phyloP scores from a whole-genome alignment of 2,329 filamentous ascomycete genomes.

The Hypoxylon sp. region DNA sequence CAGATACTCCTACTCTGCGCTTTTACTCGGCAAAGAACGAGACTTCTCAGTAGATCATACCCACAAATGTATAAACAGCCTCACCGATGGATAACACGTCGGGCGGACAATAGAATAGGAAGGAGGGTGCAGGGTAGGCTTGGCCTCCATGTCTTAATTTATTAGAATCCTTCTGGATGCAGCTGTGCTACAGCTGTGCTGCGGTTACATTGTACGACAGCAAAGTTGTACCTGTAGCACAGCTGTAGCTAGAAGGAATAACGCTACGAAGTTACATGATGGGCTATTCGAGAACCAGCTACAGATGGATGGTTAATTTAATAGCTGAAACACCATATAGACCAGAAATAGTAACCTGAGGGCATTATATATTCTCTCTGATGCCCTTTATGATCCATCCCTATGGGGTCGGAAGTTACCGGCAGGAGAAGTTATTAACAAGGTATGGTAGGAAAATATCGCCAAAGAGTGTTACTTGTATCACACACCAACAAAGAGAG shows the following conservation, averaged over 20 bases:
- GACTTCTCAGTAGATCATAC: not conserved
- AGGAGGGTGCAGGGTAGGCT: not conserved
- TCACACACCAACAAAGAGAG: not conserved
- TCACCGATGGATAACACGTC: not conserved
- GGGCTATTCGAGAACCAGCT: not conserved
- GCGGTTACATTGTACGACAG: too few species aligned
- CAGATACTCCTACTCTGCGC: not conserved
- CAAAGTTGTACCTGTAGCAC: not conserved
- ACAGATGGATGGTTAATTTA: not conserved
- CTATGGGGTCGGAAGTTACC: too few species aligned
- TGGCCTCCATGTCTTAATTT: not conserved
- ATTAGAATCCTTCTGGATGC: not conserved
- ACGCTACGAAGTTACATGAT: not conserved
- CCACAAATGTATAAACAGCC: not conserved
- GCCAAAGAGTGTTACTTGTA: not conserved
- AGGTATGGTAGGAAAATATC: not conserved
- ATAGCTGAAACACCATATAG: too few species aligned
- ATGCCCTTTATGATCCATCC: too few species aligned
- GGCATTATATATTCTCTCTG: too few species aligned
- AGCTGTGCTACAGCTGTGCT: not conserved
- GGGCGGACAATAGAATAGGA: not conserved
- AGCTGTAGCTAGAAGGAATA: not conserved
- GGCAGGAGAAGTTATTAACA: not conserved
- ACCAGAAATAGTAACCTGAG: too few species aligned
- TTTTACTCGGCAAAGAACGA: not conserved